Evolutionary conservation across 768 basidiomycete species (phyloP).

Genomic region (Gymnopilus dilepis): DNA sequence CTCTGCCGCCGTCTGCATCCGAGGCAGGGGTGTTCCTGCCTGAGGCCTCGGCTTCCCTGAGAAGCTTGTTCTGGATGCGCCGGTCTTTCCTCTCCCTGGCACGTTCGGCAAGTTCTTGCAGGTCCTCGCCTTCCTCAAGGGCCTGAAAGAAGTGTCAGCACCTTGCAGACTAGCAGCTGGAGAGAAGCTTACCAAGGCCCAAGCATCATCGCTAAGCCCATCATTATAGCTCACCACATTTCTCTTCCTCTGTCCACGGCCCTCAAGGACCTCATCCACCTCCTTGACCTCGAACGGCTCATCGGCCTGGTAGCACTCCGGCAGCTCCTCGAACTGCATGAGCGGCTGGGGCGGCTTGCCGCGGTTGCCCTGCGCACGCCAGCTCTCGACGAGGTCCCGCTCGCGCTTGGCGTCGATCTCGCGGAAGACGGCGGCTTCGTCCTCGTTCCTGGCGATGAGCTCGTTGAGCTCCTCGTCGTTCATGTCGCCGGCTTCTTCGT

Average conservation of each 20-base stretch:
- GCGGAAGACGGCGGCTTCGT: constrained; percentile 78
- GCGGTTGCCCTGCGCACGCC: constrained; percentile 76
- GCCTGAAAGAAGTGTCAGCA: constrained; percentile 46
- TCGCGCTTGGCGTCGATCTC: constrained; percentile 85
- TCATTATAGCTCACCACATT: constrained; percentile 92
- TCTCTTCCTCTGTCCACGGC: constrained; percentile 84
- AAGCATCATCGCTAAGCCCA: constrained; percentile 92
- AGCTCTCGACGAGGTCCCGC: constrained; percentile 62
- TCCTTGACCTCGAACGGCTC: constrained; percentile 74
- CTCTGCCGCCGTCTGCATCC: constrained; percentile 59
- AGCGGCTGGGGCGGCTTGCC: constrained; percentile 80
- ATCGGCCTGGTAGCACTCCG: constrained; percentile 87
- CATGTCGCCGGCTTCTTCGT: constrained; percentile 90
- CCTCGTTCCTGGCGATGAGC: constrained; percentile 83
- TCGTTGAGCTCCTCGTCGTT: constrained; percentile 95
- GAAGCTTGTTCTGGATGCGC: constrained; percentile 60
- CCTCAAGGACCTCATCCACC: constrained; percentile 70
- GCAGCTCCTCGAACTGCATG: constrained; percentile 88
- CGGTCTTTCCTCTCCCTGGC: constrained; percentile 69
- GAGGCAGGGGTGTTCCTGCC: constrained; percentile 68
- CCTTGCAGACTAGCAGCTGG: neutral
- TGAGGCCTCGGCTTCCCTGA: constrained; percentile 55
- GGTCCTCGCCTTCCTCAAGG: constrained; percentile 81
- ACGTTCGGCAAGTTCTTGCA: constrained; percentile 74
- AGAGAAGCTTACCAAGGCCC: constrained; percentile 75